These are phyloP conservation scores for Penicillium hesseltinei DNA, from an alignment of 2,329 filamentous ascomycete species.

Conservation along the genomic window DNA sequence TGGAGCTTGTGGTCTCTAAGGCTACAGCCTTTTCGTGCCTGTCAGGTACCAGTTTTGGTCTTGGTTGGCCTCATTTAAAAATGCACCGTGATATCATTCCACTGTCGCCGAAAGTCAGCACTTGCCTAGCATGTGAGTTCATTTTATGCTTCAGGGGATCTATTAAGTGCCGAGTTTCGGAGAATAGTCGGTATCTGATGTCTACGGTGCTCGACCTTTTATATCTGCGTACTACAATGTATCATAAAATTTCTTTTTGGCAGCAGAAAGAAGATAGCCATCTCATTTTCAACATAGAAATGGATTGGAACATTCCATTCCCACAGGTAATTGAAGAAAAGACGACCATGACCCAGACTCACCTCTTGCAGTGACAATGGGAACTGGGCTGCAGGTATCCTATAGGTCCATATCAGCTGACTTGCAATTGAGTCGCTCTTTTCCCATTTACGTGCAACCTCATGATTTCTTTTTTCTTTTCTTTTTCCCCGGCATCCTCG, in stretches of 20 bases:
- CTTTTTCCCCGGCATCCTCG: not conserved
- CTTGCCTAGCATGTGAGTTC: not conserved
- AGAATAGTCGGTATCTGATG: not conserved
- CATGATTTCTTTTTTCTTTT: not conserved
- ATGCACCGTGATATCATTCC: slow-evolving; percentile 19
- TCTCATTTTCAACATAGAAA: not conserved
- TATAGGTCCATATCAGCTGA: slow-evolving; percentile 21
- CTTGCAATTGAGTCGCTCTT: slow-evolving; percentile 1
- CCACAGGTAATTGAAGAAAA: not conserved
- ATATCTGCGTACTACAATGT: not conserved
- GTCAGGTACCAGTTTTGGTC: slow-evolving; percentile 16
- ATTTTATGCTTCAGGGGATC: not conserved
- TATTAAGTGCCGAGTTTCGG: not conserved
- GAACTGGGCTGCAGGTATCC: slow-evolving; percentile 20
- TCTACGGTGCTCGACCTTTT: not conserved
- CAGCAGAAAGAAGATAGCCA: not conserved
- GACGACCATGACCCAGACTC: not conserved
- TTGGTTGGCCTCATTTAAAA: slow-evolving; percentile 13
- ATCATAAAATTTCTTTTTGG: not conserved
- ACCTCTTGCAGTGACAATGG: slow-evolving; percentile 9
- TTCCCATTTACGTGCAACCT: not conserved
- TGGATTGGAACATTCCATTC: not conserved
- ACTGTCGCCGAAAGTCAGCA: not conserved
- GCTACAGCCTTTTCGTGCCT: not conserved
- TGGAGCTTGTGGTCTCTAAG: not conserved